Evolutionary conservation across 176 grass and related monocot species (phyloP).

Genomic region (Aegilops longissima): DNA sequence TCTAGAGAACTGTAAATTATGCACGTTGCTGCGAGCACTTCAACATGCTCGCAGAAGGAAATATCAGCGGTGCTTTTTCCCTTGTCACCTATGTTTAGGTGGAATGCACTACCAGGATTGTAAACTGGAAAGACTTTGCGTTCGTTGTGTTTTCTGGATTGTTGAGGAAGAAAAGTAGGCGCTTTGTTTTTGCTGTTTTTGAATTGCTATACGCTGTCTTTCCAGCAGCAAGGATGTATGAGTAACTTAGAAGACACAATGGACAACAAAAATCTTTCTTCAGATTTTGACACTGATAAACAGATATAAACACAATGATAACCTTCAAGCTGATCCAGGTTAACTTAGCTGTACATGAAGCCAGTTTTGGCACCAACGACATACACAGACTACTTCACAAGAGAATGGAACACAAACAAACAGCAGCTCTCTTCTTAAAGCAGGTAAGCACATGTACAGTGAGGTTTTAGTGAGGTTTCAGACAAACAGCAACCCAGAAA

Average conservation of each 20-base stretch:
- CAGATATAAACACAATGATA: background rate
- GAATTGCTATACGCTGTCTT: background rate
- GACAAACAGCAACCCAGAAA: constrained; percentile 46
- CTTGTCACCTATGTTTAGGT: background rate
- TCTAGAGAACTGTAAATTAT: background rate
- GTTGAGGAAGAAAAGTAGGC: too few relatives aligned
- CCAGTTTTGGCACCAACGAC: constrained; percentile 12
- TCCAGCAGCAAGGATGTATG: background rate
- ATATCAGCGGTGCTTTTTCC: background rate
- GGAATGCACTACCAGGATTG: background rate
- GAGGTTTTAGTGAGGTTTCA: constrained; percentile 62
- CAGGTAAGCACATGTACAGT: constrained; percentile 71
- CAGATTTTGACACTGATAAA: background rate
- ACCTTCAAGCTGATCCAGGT: constrained; percentile 16
- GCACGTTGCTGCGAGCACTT: background rate
- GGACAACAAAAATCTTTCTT: background rate
- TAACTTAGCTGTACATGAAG: constrained; percentile 47
- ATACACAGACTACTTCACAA: constrained; percentile 30
- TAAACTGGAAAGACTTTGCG: background rate
- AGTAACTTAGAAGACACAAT: background rate
- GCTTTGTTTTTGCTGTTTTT: background rate
- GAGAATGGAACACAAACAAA: constrained; percentile 40
- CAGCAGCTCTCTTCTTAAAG: constrained; percentile 31
- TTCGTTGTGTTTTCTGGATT: background rate
- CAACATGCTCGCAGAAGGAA: background rate